A percentile compares a stretch with the other conserved stretches of the same genome.
phyloP scores from a whole-genome alignment of 352 stramenopile species.

The Phytophthora meadii region DNA sequence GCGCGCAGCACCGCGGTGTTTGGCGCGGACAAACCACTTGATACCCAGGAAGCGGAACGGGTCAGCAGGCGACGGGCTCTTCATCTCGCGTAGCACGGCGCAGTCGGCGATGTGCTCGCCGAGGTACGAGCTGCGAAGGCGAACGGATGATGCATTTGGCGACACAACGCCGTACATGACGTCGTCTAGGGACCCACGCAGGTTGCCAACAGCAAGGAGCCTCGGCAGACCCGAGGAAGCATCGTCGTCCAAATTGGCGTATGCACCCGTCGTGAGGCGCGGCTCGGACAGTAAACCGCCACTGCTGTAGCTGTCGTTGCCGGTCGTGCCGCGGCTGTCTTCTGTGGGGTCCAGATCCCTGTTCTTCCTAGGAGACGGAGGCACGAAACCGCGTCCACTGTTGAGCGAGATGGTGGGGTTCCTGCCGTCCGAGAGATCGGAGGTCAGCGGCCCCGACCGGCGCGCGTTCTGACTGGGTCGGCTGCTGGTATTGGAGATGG shows the following conservation, averaged over 20 bases:
- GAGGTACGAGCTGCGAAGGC: slow-evolving; percentile 56
- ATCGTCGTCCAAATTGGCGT: slow-evolving; percentile 20
- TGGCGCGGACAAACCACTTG: slow-evolving; percentile 64
- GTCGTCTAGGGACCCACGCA: slow-evolving; percentile 56
- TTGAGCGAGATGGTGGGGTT: slow-evolving; percentile 21
- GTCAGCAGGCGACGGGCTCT: slow-evolving; percentile 42
- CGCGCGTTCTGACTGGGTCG: slow-evolving; percentile 31
- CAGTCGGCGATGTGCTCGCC: slow-evolving; percentile 60
- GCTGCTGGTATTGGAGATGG: slow-evolving; percentile 26
- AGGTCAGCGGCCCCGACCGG: slow-evolving; percentile 17
- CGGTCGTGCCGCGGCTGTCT: slow-evolving; percentile 28
- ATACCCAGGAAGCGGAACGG: slow-evolving; percentile 66
- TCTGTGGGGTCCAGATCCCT: slow-evolving; percentile 24
- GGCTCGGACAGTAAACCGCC: slow-evolving; percentile 23
- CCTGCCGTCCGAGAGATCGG: slow-evolving; percentile 18
- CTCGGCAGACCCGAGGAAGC: slow-evolving; percentile 39
- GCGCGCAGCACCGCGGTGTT: slow-evolving; percentile 36
- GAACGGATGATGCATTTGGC: slow-evolving; percentile 41
- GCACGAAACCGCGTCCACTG: slow-evolving; percentile 13
- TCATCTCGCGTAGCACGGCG: slow-evolving; percentile 52
- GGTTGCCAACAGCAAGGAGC: slow-evolving; percentile 47
- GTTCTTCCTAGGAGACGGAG: slow-evolving; percentile 26
- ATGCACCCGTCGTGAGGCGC: slow-evolving; percentile 31
- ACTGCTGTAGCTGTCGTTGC: slow-evolving; percentile 37
- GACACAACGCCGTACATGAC: slow-evolving; percentile 69